Evolutionary conservation across 768 basidiomycete genomes (phyloP).

Genomic region (Rhodotorula graminis): DNA sequence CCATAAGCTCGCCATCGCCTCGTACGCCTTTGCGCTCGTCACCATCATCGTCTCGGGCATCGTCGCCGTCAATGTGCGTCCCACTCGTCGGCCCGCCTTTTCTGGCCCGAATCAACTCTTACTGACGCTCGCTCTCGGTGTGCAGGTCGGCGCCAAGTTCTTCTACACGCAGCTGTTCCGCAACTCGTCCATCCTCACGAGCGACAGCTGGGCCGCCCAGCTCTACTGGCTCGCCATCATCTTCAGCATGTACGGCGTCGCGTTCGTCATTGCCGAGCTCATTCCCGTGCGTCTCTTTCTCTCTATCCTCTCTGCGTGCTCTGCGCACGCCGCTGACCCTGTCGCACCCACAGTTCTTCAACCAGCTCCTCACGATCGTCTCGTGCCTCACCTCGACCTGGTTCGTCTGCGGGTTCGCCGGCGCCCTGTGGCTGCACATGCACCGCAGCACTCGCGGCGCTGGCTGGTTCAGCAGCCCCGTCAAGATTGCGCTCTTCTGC

Average conservation of each 20-base stretch:
- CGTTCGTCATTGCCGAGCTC: conserved; percentile 13
- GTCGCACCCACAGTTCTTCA: neutral
- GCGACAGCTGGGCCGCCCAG: neutral
- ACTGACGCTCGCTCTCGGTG: neutral
- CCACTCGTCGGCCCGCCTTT: neutral
- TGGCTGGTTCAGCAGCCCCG: neutral
- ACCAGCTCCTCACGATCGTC: conserved; percentile 15
- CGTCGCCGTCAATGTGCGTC: neutral
- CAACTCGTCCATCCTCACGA: conserved; percentile 2
- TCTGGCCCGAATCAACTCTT: neutral
- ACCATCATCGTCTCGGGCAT: conserved; percentile 18
- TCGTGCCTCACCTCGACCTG: conserved; percentile 5
- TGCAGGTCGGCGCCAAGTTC: conserved; percentile 17
- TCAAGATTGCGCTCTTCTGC: too few relatives aligned
- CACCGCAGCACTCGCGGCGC: neutral
- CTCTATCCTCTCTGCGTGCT: neutral
- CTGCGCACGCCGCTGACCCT: neutral
- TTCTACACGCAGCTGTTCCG: conserved; percentile 1
- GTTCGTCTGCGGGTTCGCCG: conserved; percentile 13
- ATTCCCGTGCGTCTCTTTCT: neutral
- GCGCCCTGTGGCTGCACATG: conserved; percentile 2
- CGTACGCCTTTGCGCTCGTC: conserved; percentile 17
- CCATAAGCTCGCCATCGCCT: neutral
- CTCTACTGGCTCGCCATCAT: conserved; percentile 6
- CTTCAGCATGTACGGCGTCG: neutral